phyloP scores from a whole-genome alignment of 345 rosid species.

The Rhizophora mangle region DNA sequence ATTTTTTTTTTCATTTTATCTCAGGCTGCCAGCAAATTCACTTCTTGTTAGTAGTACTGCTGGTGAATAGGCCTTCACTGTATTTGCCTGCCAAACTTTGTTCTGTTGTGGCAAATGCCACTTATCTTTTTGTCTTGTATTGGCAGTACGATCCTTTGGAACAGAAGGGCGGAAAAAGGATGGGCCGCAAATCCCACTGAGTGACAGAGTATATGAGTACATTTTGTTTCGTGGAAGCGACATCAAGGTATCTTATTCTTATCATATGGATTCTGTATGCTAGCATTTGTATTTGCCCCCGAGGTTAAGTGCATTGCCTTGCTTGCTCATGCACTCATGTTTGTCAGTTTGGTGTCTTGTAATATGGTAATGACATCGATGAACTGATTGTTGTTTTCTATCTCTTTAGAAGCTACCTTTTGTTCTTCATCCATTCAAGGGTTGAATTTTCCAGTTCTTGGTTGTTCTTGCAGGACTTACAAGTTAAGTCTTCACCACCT shows the following conservation, averaged over 20 bases:
- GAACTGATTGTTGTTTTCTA: neutral
- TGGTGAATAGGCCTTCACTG: too few relatives aligned
- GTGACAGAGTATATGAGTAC: slow-evolving; percentile 65
- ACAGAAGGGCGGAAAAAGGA: slow-evolving; percentile 74
- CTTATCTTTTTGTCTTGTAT: neutral
- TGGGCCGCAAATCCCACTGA: slow-evolving; percentile 56
- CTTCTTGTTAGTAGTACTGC: too few relatives aligned
- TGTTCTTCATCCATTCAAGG: neutral
- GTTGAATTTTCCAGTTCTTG: neutral
- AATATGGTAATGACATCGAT: neutral
- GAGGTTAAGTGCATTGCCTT: too few relatives aligned
- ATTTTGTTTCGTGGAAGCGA: slow-evolving; percentile 67
- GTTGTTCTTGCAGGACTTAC: slow-evolving; percentile 65
- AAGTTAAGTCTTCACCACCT: slow-evolving; percentile 89
- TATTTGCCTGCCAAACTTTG: neutral
- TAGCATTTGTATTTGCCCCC: neutral
- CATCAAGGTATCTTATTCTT: slow-evolving; percentile 45
- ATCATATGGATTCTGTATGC: neutral
- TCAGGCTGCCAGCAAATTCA: too few relatives aligned
- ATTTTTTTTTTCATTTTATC: too few relatives aligned
- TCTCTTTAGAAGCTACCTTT: neutral
- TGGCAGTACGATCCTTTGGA: slow-evolving; percentile 67
- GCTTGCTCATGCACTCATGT: neutral
- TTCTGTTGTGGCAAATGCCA: neutral
- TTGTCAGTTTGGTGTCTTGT: neutral